A percentile compares a stretch with the other conserved stretches of the same genome.
Conservation (phyloP, 2,329 filamentous ascomycete genomes). For the Hypoxylon sp. region DNA sequence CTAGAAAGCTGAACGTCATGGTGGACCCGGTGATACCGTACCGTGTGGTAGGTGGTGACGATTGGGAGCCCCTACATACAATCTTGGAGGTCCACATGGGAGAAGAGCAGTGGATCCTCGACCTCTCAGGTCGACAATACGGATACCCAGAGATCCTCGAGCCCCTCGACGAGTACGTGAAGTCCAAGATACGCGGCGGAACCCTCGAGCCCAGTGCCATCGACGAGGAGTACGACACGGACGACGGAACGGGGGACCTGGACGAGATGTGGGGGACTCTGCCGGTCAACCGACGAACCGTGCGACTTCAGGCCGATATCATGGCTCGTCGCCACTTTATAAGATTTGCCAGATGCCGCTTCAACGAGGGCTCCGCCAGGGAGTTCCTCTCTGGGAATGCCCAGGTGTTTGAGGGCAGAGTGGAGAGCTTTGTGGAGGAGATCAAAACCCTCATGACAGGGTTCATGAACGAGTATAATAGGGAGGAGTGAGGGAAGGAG, state of each 20-base stretch:
- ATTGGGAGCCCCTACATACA: not conserved
- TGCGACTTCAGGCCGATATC: not conserved
- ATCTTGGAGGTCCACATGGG: not conserved
- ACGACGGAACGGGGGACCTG: not conserved
- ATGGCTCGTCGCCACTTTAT: not conserved
- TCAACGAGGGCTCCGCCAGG: not conserved
- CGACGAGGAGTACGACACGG: not conserved
- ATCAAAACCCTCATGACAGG: not conserved
- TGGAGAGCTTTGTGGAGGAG: not conserved
- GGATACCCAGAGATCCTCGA: slow-evolving; percentile 9
- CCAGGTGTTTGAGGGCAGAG: not conserved
- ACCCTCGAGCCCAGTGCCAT: no score
- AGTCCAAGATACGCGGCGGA: not conserved
- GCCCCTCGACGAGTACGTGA: slow-evolving; percentile 6
- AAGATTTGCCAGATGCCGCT: not conserved
- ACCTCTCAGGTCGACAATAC: slow-evolving; percentile 24
- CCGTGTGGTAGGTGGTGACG: not conserved
- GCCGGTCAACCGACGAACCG: not conserved
- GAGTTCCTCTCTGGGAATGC: not conserved
- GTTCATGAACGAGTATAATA: no score
- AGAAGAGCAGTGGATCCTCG: slow-evolving; percentile 19
- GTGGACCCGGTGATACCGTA: not conserved
- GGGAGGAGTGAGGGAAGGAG: not conserved
- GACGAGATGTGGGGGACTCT: not conserved
- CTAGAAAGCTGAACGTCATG: not conserved